Evolutionary conservation across 345 rosid genomes (phyloP), one percentile per base, ranked within the genome.

Genomic region (Cardamine resedifolia): DNA sequence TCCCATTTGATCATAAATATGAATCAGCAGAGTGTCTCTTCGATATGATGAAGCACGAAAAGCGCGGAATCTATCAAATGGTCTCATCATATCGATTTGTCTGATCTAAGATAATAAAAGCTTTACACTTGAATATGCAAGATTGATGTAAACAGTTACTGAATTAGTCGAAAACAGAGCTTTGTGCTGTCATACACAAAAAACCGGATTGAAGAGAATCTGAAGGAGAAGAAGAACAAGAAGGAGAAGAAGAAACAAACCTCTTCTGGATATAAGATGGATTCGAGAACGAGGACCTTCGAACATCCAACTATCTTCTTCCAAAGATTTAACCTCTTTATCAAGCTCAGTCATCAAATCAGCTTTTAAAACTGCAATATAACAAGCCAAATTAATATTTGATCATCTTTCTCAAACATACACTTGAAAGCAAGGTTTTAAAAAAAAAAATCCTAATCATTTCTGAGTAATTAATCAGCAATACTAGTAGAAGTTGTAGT

Each of bases 271-370:
- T 59, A 87, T 71, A 43, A 90, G 92, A 70, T 87, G 78, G 69
- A 95, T 89, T 53, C 90, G 87, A 8, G 96, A 95, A 58, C 92
- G 98, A 38, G 96, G 99, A 30, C 90, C 98, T 51, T 90, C 88
- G 49, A 91, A 91, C 86, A 79, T 91, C 99, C 97, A 95, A 72
- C 68, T 87, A 81, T 95, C 99, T 73, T 88, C 94, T 66, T 95
- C 99, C 84, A 95, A 59, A 7, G 94, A 86, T 76, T 86, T 91
- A 69, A 88, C 97, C 85, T 80, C 88, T 83, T 89, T 88, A 70
- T 87, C 80, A 31, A 94, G 83, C 34, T 86, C 82, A 77, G 77
- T 83, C 87, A 85, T 82, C 68, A 94, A 58, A 84, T 94, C 99
- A 73, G 86, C 76, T 70, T 88, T 91, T 80, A 95, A 71, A 64